Percentiles rank a stretch among this genome's conserved stretches.
phyloP scores from a whole-genome alignment of 2,329 filamentous ascomycete genomes.

The Verticillium dahliae region DNA sequence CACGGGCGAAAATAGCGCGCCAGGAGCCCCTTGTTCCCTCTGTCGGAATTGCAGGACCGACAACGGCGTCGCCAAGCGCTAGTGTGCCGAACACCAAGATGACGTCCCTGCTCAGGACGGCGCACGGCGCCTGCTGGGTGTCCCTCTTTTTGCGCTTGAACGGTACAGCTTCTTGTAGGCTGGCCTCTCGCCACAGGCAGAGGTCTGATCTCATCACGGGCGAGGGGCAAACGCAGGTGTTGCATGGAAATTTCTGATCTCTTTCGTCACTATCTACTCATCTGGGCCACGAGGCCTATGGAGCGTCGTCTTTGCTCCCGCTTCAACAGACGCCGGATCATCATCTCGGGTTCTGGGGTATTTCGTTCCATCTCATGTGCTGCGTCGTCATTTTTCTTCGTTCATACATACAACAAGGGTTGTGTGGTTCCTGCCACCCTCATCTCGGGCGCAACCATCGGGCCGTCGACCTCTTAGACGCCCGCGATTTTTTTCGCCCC shows the following conservation, averaged over 20 bases:
- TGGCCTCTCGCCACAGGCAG: neutral
- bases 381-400: constrained; percentile 3
- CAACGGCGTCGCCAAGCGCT: neutral
- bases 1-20: neutral
- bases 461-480: neutral
- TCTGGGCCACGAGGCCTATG: neutral
- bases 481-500: neutral
- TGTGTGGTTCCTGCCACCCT: neutral
- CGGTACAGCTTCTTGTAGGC: neutral
- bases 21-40: neutral
- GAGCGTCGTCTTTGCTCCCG: neutral
- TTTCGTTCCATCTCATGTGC: constrained; percentile 3
- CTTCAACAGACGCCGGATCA: neutral
- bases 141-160: neutral
- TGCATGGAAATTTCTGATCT: neutral
- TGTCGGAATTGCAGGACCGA: constrained; percentile 2
- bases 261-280: neutral
- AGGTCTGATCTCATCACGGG: neutral
- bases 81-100: constrained; percentile 1
- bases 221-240: neutral
- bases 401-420: neutral
- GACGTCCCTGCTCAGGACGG: neutral
- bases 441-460: neutral
- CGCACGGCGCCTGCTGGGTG: neutral
- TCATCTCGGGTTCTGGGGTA: constrained; percentile 6